phyloP scores from a whole-genome alignment of 805 yeast genomes.

The Metschnikowia cerradonensis region DNA sequence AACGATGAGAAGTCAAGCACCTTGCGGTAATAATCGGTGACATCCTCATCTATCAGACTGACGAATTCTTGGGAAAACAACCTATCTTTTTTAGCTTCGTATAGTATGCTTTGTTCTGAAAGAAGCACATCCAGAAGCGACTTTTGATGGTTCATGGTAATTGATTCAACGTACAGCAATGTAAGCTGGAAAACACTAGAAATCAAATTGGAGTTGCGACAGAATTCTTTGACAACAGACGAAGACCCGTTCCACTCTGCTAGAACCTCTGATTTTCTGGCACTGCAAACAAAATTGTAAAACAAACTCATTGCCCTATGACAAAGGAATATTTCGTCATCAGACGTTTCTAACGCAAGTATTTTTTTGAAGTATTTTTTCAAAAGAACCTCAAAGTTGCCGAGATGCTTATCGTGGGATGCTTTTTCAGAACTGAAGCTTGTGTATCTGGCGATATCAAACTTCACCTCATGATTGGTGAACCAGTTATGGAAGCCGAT shows the following conservation, averaged over 20 bases:
- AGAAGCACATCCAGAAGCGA: neutral
- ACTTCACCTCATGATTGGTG: slow-evolving; percentile 13
- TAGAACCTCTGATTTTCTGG: slow-evolving; percentile 21
- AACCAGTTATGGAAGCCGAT: slow-evolving; percentile 35
- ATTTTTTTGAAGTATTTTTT: neutral
- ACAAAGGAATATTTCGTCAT: neutral
- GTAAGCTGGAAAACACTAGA: neutral
- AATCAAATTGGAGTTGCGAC: slow-evolving; percentile 2
- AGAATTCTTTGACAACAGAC: slow-evolving; percentile 1
- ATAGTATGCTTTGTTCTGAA: neutral
- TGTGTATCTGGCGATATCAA: slow-evolving; percentile 4
- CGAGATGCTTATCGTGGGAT: neutral
- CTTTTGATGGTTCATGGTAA: neutral
- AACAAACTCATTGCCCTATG: slow-evolving; percentile 17
- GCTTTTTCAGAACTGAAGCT: neutral
- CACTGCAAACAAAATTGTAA: slow-evolving; percentile 25
- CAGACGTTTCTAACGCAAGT: neutral
- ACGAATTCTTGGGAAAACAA: slow-evolving; percentile 22
- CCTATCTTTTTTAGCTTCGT: neutral
- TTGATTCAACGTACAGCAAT: neutral
- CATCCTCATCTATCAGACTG: slow-evolving; percentile 4
- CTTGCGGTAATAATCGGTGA: slow-evolving; percentile 22
- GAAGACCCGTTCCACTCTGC: slow-evolving; percentile 7
- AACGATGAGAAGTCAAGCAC: slow-evolving; percentile 9
- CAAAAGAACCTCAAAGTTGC: neutral